A percentile compares a stretch with the other conserved stretches of the same genome.
Evolutionary conservation across 2,329 filamentous ascomycete genomes (phyloP).

Genomic region (Phyllosticta citriasiana): DNA sequence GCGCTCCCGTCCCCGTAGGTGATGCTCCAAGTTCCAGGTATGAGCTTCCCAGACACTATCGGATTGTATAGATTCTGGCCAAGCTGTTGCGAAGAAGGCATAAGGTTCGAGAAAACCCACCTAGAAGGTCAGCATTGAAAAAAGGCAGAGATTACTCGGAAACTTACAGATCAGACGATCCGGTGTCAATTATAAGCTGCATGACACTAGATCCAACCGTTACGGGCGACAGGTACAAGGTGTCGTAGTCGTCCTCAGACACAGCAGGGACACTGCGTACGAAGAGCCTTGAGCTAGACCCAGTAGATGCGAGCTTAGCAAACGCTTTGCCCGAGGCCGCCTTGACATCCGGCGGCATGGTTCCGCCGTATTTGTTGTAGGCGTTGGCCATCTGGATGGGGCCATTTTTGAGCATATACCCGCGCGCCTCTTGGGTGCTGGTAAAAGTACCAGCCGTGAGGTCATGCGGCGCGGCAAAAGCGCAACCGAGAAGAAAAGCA

Average conservation of each 20-base stretch:
- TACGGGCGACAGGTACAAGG: constrained; percentile 42
- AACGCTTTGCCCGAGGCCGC: constrained; percentile 23
- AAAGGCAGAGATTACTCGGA: constrained; percentile 31
- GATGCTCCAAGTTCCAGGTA: constrained; percentile 49
- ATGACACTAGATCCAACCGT: constrained; percentile 53
- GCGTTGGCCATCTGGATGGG: constrained; percentile 29
- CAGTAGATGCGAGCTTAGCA: constrained; percentile 15
- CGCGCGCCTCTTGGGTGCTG: constrained; percentile 21
- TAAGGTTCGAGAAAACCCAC: constrained; percentile 57
- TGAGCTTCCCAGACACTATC: constrained; percentile 33
- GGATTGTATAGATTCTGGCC: constrained; percentile 52
- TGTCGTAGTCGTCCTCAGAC: constrained; percentile 16
- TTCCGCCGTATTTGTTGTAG: constrained; percentile 28
- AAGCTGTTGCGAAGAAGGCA: constrained; percentile 38
- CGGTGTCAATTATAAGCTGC: constrained; percentile 63
- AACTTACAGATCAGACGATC: constrained; percentile 57
- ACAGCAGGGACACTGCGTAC: constrained; percentile 22
- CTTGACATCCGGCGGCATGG: constrained; percentile 20
- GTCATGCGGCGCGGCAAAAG: background rate
- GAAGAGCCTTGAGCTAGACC: constrained; percentile 16
- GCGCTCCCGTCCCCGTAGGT: constrained; percentile 55
- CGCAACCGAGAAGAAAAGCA: background rate
- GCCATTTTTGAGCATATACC: constrained; percentile 19
- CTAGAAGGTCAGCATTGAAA: constrained; percentile 22
- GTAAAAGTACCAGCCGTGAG: constrained; percentile 17